These are phyloP conservation scores for Thelonectria blattea DNA, from an alignment of 2,329 filamentous ascomycete genomes.

Conservation along the genomic window DNA sequence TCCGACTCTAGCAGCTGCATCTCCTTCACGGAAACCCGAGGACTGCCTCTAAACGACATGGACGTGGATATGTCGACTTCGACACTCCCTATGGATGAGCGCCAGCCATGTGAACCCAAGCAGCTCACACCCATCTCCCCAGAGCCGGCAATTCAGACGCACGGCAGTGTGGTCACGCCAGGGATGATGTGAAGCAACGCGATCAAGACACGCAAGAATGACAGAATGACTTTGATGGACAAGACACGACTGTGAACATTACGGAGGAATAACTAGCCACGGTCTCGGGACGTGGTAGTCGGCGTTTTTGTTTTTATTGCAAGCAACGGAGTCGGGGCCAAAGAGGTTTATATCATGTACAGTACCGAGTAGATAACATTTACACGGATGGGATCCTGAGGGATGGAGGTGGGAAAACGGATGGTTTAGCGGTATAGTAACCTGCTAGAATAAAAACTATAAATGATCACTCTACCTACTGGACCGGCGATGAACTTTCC, in stretches of 20 bases:
- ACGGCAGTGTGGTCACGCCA: conserved; percentile 8
- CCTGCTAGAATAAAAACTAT: not conserved
- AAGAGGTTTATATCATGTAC: not conserved
- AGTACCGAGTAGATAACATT: conserved; percentile 24
- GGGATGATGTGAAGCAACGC: conserved; percentile 19
- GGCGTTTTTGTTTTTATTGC: conserved; percentile 12
- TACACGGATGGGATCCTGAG: conserved; percentile 24
- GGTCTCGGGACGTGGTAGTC: conserved; percentile 11
- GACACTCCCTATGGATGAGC: conserved; percentile 41
- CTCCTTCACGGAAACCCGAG: conserved; percentile 41
- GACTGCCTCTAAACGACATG: conserved; percentile 39
- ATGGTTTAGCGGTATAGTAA: not conserved
- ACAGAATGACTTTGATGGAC: not conserved
- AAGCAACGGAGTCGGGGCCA: not conserved
- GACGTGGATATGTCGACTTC: conserved; percentile 50
- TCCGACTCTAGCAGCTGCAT: conserved; percentile 52
- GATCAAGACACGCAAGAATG: not conserved
- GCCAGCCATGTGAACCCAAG: not conserved
- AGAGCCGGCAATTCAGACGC: conserved; percentile 43
- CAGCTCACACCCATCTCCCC: conserved; percentile 25
- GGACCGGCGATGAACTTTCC: no score
- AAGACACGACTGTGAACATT: conserved; percentile 14
- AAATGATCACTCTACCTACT: not conserved
- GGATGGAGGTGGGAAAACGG: conserved; percentile 19
- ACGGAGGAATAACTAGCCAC: not conserved